Percentiles rank a stretch among this genome's conserved stretches.
These are phyloP conservation scores for Ogataea neopini DNA, from an alignment of 805 yeast species.

Conservation along the genomic window DNA sequence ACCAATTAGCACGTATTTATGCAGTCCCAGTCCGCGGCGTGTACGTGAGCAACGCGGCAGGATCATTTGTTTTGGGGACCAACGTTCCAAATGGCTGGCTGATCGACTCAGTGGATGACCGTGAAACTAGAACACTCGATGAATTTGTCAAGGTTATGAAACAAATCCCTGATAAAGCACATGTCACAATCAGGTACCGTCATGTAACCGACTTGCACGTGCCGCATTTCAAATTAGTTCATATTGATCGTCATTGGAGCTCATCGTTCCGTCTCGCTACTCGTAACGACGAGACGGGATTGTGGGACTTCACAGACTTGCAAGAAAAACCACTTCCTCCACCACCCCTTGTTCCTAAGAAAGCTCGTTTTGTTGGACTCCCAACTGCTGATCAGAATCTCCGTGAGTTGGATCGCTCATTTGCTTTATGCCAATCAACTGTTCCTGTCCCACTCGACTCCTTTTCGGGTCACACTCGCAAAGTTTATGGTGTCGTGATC, in stretches of 20 bases:
- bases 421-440: slow-evolving; percentile 67
- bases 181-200: slow-evolving; percentile 69
- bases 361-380: slow-evolving; percentile 69
- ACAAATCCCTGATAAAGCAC: slow-evolving; percentile 69
- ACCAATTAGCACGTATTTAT: slow-evolving; percentile 84
- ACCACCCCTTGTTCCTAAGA: slow-evolving; percentile 49
- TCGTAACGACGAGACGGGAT: slow-evolving; percentile 55
- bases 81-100: slow-evolving; percentile 77
- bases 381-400: slow-evolving; percentile 59
- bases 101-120: slow-evolving; percentile 73
- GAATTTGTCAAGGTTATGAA: slow-evolving; percentile 78
- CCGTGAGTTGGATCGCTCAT: slow-evolving; percentile 59
- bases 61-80: slow-evolving; percentile 64
- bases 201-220: slow-evolving; percentile 82
- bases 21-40: slow-evolving; percentile 87
- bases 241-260: slow-evolving; percentile 85
- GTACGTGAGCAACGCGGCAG: slow-evolving; percentile 72
- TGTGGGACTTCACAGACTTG: slow-evolving; percentile 54
- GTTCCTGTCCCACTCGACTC: slow-evolving; percentile 78
- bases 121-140: slow-evolving; percentile 72
- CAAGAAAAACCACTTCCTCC: slow-evolving; percentile 67
- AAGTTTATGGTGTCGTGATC: slow-evolving; percentile 75
- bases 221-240: slow-evolving; percentile 62
- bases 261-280: slow-evolving; percentile 67
- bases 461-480: slow-evolving; percentile 57